phyloP scores from a whole-genome alignment of 192 early-diverging fungal species.

The Chytriomyces confervae region DNA sequence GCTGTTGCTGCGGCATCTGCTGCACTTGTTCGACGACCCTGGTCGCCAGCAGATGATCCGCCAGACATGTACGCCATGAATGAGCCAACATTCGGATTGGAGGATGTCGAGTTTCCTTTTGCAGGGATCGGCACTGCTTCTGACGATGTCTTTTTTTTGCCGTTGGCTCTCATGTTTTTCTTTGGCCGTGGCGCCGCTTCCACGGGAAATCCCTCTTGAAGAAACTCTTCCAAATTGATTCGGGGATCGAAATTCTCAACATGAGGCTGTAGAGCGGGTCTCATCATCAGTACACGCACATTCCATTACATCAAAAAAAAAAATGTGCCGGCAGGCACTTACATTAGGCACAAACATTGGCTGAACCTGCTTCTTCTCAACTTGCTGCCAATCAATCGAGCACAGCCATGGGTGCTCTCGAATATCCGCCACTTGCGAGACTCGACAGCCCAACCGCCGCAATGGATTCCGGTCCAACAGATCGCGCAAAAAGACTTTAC shows the following conservation, averaged over 20 bases:
- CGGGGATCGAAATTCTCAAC: slow-evolving; percentile 75
- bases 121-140: background rate
- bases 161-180: slow-evolving; percentile 34
- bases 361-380: slow-evolving; percentile 46
- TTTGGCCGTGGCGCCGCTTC: slow-evolving; percentile 56
- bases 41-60: background rate
- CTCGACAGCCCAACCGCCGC: slow-evolving; percentile 75
- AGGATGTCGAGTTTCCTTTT: background rate
- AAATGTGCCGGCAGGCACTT: background rate
- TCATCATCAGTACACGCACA: background rate
- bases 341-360: slow-evolving; percentile 62
- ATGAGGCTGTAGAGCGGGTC: slow-evolving; percentile 27
- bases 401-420: slow-evolving; percentile 57
- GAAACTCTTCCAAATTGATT: slow-evolving; percentile 75
- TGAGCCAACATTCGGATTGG: background rate
- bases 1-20: background rate
- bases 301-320: background rate
- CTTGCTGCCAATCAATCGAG: slow-evolving; percentile 55
- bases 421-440: slow-evolving; percentile 65
- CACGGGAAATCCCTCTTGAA: slow-evolving; percentile 76
- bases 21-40: background rate
- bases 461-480: slow-evolving; percentile 74
- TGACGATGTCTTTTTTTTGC: background rate
- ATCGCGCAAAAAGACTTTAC: slow-evolving; percentile 35
- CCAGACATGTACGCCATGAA: slow-evolving; percentile 1